Conservation (phyloP, 495 filamentous ascomycete genomes). For the Beverwykella pulmonaria region DNA sequence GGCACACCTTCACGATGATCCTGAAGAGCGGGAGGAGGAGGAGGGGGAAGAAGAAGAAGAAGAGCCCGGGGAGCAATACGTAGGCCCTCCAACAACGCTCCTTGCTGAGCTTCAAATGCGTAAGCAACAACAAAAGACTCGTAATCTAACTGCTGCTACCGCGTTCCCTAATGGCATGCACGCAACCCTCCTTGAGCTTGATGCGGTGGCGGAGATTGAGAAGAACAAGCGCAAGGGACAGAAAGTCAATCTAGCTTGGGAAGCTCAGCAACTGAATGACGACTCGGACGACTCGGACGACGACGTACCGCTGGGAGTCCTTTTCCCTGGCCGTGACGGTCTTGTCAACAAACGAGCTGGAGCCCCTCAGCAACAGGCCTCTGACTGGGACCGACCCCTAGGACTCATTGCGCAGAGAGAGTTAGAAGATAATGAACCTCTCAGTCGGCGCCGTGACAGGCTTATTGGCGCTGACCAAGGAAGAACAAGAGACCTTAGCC, state of each 20-base stretch:
- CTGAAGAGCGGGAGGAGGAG: constrained; percentile 22
- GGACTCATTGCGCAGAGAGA: constrained; percentile 84
- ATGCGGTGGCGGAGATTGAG: constrained; percentile 86
- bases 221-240: constrained; percentile 72
- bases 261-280: constrained; percentile 58
- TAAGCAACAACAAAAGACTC: constrained; percentile 77
- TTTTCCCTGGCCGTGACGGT: constrained; percentile 66
- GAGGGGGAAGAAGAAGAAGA: constrained; percentile 35
- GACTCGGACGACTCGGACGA: constrained; percentile 57
- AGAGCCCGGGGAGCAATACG: constrained; percentile 43
- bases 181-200: constrained; percentile 86
- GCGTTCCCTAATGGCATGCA: constrained; percentile 76
- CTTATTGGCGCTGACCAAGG: constrained; percentile 61
- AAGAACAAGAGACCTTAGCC: constrained; percentile 36
- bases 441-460: constrained; percentile 76
- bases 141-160: constrained; percentile 68
- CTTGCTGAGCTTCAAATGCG: constrained; percentile 89
- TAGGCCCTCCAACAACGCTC: constrained; percentile 81
- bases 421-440: constrained; percentile 87
- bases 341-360: constrained; percentile 49
- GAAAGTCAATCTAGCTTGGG: constrained; percentile 87
- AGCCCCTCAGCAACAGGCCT: constrained; percentile 12
- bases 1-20: not conserved
- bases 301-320: constrained; percentile 80
- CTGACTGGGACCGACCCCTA: constrained; percentile 62